Evolutionary conservation across 768 basidiomycete genomes (phyloP), one percentile per base, ranked within the genome.

Genomic region (Hypholoma fasciculare): DNA sequence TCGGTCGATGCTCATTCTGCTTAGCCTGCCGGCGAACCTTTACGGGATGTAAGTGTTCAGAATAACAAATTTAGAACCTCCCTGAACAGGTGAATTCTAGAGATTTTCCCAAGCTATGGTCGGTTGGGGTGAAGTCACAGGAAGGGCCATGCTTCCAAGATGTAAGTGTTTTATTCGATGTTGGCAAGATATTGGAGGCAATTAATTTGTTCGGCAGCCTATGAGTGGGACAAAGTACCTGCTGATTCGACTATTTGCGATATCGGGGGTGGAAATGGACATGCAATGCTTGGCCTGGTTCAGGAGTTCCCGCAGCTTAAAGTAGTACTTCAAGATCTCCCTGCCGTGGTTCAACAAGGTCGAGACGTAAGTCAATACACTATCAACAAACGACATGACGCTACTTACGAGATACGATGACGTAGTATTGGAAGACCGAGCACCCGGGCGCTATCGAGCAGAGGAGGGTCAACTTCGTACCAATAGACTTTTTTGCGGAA

Each of bases 311-410:
- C 78, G 0, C 65, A 71, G n/a, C 61, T 79, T 6, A 65, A 69
- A 39, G 51, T 77, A 14, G 64, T 74, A 26, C 63, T 78, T 13
- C 77, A 80, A 55, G 79, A 79, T 54, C 60, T 71, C 7, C 72
- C 71, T 1, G 58, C 60, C 1, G 65, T 68, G 1, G 66, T 76
- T 16, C n/a, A 62, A 7, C 69, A 73, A 61, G 76, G 30, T 34
- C 30, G 9, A 34, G 30, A 34, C 9, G 30, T 34, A 9, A 34
- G 30, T 34, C 30, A 7, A 34, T 7, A 34, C 9, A 1, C 30
- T 34, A 34, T 5, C 30, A 34, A 34, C 9, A 9, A 34, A 4
- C 4, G 30, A 9, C 30, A 9, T 34, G 7, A 34, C 9, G 30
- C 6, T 34, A 9, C 30, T 34, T 34, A 34, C 30, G 9, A 2